Percentiles rank a stretch among this genome's conserved stretches.
These are phyloP conservation scores for Aspergillus sp. DNA, from an alignment of 2,329 filamentous ascomycete genomes.

Conservation along the genomic window DNA sequence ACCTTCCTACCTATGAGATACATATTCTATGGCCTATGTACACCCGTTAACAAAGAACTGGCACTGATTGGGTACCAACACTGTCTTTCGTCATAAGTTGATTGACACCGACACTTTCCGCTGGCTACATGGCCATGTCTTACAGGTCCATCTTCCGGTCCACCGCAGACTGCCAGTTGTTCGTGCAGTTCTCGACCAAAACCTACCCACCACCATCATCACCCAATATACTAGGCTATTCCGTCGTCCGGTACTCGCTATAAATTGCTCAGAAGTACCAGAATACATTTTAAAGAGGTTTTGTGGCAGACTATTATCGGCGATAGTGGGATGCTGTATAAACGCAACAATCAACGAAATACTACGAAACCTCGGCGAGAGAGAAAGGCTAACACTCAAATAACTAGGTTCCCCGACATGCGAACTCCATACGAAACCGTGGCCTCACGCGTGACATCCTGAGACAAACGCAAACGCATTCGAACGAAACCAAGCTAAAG, in stretches of 20 bases:
- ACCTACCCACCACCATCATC: neutral
- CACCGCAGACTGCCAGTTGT: slow-evolving; percentile 15
- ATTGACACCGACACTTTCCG: slow-evolving; percentile 5
- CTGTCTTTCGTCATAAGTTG: neutral
- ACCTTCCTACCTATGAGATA: neutral
- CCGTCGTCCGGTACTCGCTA: neutral
- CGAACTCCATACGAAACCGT: neutral
- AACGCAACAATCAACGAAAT: neutral
- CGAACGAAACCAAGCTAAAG: neutral
- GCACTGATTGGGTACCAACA: slow-evolving; percentile 1
- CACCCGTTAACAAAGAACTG: neutral
- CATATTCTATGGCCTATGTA: neutral
- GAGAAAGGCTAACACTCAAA: too few species aligned
- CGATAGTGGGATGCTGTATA: too few species aligned
- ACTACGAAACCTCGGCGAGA: neutral
- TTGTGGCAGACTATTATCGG: neutral
- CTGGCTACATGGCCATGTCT: slow-evolving; percentile 20
- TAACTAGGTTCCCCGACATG: neutral
- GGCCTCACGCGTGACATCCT: neutral
- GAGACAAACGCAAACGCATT: neutral
- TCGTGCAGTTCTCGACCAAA: slow-evolving; percentile 5
- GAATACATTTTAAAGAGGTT: neutral
- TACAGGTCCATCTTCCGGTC: slow-evolving; percentile 16
- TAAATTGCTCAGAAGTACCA: neutral
- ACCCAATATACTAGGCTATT: neutral